Evolutionary conservation across 352 stramenopile genomes (phyloP).

Genomic region (Aphanomyces astaci): DNA sequence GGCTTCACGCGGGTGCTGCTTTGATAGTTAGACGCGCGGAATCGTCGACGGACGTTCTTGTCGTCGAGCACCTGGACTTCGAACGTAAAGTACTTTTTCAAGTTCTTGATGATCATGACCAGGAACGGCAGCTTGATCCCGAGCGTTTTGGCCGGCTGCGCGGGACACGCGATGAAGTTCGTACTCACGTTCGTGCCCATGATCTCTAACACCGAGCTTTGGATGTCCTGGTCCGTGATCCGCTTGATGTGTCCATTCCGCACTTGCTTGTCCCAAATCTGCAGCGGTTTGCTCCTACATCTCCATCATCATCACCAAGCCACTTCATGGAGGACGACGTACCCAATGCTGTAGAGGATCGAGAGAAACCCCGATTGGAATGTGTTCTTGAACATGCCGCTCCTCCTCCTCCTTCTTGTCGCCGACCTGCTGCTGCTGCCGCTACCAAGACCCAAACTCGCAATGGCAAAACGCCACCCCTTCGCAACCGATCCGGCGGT

Average conservation of each 20-base stretch:
- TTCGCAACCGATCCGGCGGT: not conserved
- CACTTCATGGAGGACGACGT: constrained; percentile 4
- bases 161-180: constrained; percentile 95
- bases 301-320: not conserved
- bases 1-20: constrained; percentile 95
- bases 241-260: constrained; percentile 98
- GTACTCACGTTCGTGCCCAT: constrained; percentile 98
- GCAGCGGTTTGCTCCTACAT: constrained; percentile 91
- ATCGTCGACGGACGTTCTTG: constrained; percentile 95
- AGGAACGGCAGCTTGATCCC: constrained; percentile 97
- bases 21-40: constrained; percentile 96
- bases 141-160: constrained; percentile 90
- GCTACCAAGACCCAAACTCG: not conserved
- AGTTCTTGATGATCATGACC: constrained; percentile 99
- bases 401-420: not conserved
- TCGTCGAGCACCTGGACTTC: constrained; percentile 97
- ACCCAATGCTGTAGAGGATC: constrained; percentile 97
- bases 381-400: constrained; percentile 95
- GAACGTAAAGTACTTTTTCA: constrained; percentile 99
- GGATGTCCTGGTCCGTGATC: constrained; percentile 97
- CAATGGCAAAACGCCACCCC: not conserved
- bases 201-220: constrained; percentile 97
- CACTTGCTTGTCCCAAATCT: constrained; percentile 97
- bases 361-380: constrained; percentile 97
- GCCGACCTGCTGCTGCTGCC: not conserved